Evolutionary conservation across 257 asterid species (phyloP), one percentile per base, ranked within the genome.

Genomic region (Mitragyna speciosa): DNA sequence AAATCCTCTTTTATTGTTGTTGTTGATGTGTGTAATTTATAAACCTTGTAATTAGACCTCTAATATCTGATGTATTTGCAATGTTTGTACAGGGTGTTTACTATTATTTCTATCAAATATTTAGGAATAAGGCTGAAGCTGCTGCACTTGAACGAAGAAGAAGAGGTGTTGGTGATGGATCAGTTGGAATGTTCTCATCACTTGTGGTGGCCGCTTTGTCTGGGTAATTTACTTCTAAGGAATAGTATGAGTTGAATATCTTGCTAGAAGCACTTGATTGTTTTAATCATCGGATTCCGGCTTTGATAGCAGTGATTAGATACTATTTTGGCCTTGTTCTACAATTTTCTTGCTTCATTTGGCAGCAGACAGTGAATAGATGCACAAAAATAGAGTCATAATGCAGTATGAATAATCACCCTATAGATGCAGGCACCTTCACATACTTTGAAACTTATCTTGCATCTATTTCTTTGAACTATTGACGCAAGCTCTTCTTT

Each of bases 31-130:
- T 24, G 15, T 33, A 45, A 19, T 24, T 15, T 47, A 79, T 54
- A 70, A 79, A 24, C 49, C 65, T 81, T 26, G 28, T 19, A 69
- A 70, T 78, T 54, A 75, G 65, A 75, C 77, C 73, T 86, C 69
- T 75, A 76, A 84, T 80, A 73, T 87, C 91, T 90, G 85, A 88
- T 88, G 75, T 74, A 82, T 43, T 78, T 86, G 63, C 84, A 75
- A 85, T 84, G 90, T 90, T 83, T 78, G 89, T 84, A 92, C 97
- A 95, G 98, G 98, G 98, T 86, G 98, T 95, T 90, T 95, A 95
- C 88, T 95, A 95, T 91, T 95, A 95, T 91, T 94, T 94, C 96
- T 94, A 92, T 94, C 97, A 94, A 94, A 90, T 91, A 90, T 92
- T 92, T 88, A 92, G 97, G 93, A 88, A 87, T 87, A 95, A 86